phyloP scores from a whole-genome alignment of 192 early-diverging fungal species.

The Mortierella hygrophila region DNA sequence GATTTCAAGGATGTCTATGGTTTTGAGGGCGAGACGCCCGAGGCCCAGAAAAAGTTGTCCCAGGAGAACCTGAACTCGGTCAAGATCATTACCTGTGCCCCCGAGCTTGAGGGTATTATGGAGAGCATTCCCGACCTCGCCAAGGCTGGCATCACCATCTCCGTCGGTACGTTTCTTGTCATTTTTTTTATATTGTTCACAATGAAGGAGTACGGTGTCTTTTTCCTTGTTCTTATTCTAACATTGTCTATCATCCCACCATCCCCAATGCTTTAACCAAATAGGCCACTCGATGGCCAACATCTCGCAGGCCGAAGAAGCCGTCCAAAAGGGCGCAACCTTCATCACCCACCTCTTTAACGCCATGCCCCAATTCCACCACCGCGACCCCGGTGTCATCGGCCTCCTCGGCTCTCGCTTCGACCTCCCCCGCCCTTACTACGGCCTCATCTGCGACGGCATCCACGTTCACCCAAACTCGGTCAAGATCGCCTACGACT shows the following conservation, averaged over 20 bases:
- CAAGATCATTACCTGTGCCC: slow-evolving; percentile 82
- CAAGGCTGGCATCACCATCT: slow-evolving; percentile 73
- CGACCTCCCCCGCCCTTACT: slow-evolving; percentile 75
- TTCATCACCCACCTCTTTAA: slow-evolving; percentile 90
- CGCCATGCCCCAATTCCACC: slow-evolving; percentile 90
- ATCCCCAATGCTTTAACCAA: not conserved
- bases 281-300: slow-evolving; percentile 76
- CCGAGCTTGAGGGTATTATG: slow-evolving; percentile 81
- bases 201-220: not conserved
- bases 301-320: slow-evolving; percentile 71
- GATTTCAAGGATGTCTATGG: slow-evolving; percentile 84
- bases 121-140: slow-evolving; percentile 75
- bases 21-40: slow-evolving; percentile 58
- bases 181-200: not conserved
- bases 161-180: slow-evolving; percentile 60
- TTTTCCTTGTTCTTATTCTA: not conserved
- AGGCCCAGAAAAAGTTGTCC: slow-evolving; percentile 26
- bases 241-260: not conserved
- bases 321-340: slow-evolving; percentile 71
- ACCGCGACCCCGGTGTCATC: slow-evolving; percentile 87
- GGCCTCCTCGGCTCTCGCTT: slow-evolving; percentile 76
- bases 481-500: slow-evolving; percentile 84
- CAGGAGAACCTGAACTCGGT: slow-evolving; percentile 65
- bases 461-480: slow-evolving; percentile 87
- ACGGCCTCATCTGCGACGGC: slow-evolving; percentile 89